Evolutionary conservation across 2,329 filamentous ascomycete species (phyloP), one percentile per base, ranked within the genome.

Genomic region (Emergomyces pasteurianus): DNA sequence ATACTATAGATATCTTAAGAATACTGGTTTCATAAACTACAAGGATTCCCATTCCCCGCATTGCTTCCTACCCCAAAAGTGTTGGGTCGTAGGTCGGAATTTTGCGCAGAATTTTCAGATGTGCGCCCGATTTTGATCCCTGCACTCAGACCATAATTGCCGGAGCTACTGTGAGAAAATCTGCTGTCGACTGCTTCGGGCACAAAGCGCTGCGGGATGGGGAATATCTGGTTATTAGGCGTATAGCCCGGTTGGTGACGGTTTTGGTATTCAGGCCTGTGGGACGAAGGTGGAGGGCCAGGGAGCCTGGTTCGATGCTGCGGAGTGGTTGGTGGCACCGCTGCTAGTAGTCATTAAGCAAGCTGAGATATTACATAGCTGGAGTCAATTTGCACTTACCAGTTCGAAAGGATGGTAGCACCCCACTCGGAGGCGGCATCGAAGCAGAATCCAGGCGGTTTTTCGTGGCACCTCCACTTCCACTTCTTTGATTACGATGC

Each of bases 401-500:
- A 23, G 60, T 68, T 57, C 64, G 69, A 28, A 61, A 40, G 42
- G 65, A 65, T 5, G 60, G 61, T 8, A 67, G 64, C 7, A 65
- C 21, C 28, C 66, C 65, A 23, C 59, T 68, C 28, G 68, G 65
- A 40, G 72, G 73, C 6, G 64, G 68, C 74, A 76, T 75, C 31
- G 64, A 60, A 16, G 63, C 58, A 5, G 61, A 54, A 49, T 69
- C 67, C 23, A 62, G 38, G 31, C 60, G 65, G 55, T 65, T 68
- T 18, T 66, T 70, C 21, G 61, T 61, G 1, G 72, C 74, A 58
- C 72, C 73, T 2, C 72, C 73, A 31, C 72, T 75, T 1, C 71
- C 74, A 60, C 74, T 76, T 52, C 72, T 69, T 53, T 76, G 74
- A 61, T 75, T 69, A 31, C 70, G 69, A 65, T 75, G 72, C 1